Evolutionary conservation across 2,329 filamentous ascomycete genomes (phyloP), one percentile per base, ranked within the genome.

Genomic region (Cytospora chrysosperma): DNA sequence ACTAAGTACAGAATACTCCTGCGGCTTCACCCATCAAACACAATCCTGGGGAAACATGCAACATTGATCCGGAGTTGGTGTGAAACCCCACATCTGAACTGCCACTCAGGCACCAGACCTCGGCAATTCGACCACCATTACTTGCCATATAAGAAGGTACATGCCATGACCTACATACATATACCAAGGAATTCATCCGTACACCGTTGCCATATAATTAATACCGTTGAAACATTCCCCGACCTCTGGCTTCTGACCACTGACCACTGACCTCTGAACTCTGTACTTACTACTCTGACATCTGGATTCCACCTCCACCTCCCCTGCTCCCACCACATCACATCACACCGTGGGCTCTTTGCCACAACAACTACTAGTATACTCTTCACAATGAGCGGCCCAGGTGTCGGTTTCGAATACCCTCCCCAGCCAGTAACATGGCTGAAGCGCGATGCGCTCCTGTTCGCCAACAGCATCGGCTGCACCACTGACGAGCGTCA

Each of bases 401-500:
- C 82, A 64, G 85, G 86, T 69, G 85, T 81, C 73, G 92, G 92
- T 71, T 93, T 93, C 77, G 86, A 95, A 77, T 96, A 90, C 75
- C 91, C 92, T 63, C 77, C 85, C 55, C 80, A 86, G 72, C 85
- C 89, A 73, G 92, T 96, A 13, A 85, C 88, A 70, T 97, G 93
- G 93, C 77, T 91, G 71, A 93, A 93, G 84, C 87, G 93, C 69
- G 93, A 97, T 81, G 86, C 88, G 40, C 82, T 97, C 66, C 87
- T 98, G 66, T 97, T 97, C 76, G 93, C 93, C 70, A 89, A 90
- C 77, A 94, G 89, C 78, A 94, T 97, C 75, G 93, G 93, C 62
- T 88, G 67, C 73, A 94, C 86, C 15, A 83, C 84, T n/a, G 88
- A 96, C 70, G 93, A 97, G 81, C 86, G 97, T 72, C 92, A 97